Base-by-base conservation (phyloP, 2,329 filamentous ascomycete genomes). In the Ophiostoma ulmi region DNA sequence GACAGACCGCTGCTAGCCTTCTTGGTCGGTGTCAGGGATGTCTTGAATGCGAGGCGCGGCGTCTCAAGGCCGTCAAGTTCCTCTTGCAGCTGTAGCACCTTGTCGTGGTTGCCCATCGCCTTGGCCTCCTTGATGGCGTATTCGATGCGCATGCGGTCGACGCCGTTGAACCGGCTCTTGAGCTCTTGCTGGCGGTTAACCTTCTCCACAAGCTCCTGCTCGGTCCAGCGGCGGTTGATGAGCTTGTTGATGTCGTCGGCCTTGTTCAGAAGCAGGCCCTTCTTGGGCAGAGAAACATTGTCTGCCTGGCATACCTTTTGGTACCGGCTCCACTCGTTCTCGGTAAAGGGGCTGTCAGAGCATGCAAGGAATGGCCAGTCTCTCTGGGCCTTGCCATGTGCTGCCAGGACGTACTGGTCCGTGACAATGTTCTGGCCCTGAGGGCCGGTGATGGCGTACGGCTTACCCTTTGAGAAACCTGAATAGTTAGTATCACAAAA, bases 321-420 rank as follows among this genome's bases (percentile, higher is more conserved):
- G 80, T 93, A 97, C 36, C 92, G 90, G 72, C 90, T 89, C 80
- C 92, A 91, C 78, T 99, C 95, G 69, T 84, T 66, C 38, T 71
- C n/a, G 14, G 65, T 68, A 13, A 98, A 91, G 61, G 85, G 84
- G 68, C 89, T 88, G 78, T 97, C 94, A 0, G 95, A 98, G 77
- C 94, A 94, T 73, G 90, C 90, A 73, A 95, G 90, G 79, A 98
- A 97, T 5, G 94, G 93, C 81, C 93, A 97, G 48, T 94, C 89
- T 78, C 90, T 91, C 77, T 93, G 87, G 0, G 91, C 86, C 76
- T 94, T 93, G 65, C 95, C 95, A 77, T 97, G 91, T 8, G 92
- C 89, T 61, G 92, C 89, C 70, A 90, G 83, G 41, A 92, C 88
- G 77, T 98, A 97, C 78, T 94, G 90, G 73, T 97, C 93, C 0